Conservation (phyloP, 352 stramenopile species). For the Globisporangium nodosum region DNA sequence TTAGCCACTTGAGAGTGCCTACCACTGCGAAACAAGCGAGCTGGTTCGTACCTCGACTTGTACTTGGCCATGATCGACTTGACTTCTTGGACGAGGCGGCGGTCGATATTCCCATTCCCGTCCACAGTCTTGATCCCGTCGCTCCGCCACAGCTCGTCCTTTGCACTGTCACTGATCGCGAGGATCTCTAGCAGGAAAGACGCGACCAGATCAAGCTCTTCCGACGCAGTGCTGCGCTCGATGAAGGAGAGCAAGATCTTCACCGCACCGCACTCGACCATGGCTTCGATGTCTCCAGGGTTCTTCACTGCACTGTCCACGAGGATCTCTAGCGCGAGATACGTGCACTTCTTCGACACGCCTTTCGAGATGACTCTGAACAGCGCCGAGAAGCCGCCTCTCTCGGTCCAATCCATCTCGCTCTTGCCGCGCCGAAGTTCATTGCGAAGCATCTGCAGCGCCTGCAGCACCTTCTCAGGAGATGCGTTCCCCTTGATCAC, state of each 20-base stretch:
- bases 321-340: conserved; percentile 33
- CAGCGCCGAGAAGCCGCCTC: conserved; percentile 33
- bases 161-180: conserved; percentile 33
- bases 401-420: conserved; percentile 25
- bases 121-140: conserved; percentile 36
- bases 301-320: conserved; percentile 28
- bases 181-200: conserved; percentile 47
- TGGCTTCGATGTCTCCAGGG: conserved; percentile 29
- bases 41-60: conserved; percentile 22
- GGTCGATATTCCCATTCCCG: conserved; percentile 32
- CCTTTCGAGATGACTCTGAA: conserved; percentile 37
- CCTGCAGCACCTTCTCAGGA: conserved; percentile 19
- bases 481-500: conserved; percentile 1
- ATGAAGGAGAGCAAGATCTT: conserved; percentile 41
- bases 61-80: conserved; percentile 59
- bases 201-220: conserved; percentile 42
- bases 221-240: conserved; percentile 20
- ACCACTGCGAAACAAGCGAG: not conserved
- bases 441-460: conserved; percentile 27
- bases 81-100: conserved; percentile 50
- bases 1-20: not conserved
- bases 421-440: conserved; percentile 21
- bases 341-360: conserved; percentile 30
- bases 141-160: conserved; percentile 33
- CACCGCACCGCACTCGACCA: conserved; percentile 40